Conservation (phyloP, 768 basidiomycete genomes). For the Naematelia encephala region DNA sequence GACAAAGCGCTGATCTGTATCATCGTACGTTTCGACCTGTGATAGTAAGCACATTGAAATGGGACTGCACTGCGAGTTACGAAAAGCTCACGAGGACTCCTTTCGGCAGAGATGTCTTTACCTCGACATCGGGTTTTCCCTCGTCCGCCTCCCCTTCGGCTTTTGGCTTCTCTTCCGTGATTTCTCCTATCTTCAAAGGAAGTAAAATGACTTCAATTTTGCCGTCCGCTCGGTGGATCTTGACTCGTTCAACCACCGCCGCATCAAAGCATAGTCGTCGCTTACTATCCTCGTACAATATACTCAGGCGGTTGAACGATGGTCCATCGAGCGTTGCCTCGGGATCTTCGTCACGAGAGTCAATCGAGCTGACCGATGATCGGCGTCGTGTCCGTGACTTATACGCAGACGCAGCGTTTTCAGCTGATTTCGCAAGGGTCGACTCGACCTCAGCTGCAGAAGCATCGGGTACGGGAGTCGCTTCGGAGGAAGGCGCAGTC, state of each 20-base stretch:
- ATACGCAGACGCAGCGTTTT: slow-evolving; percentile 10
- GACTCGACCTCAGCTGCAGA: slow-evolving; percentile 8
- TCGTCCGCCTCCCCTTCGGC: slow-evolving; percentile 11
- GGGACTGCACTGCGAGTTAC: no score
- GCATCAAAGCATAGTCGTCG: slow-evolving; percentile 85
- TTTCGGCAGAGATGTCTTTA: slow-evolving; percentile 21
- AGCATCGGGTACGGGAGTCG: not conserved
- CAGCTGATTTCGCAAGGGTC: slow-evolving; percentile 11
- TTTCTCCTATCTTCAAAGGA: slow-evolving; percentile 3
- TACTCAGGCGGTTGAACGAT: slow-evolving; percentile 63
- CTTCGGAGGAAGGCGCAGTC: slow-evolving; percentile 2
- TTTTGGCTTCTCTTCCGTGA: slow-evolving; percentile 9
- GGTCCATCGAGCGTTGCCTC: slow-evolving; percentile 17
- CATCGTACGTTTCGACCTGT: slow-evolving; percentile 49
- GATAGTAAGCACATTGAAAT: slow-evolving; percentile 7
- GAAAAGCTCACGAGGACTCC: slow-evolving; percentile 48
- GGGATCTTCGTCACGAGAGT: slow-evolving; percentile 9
- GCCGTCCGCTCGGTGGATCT: slow-evolving; percentile 75
- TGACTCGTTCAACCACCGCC: slow-evolving; percentile 74
- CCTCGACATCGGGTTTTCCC: slow-evolving; percentile 10
- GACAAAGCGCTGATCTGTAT: slow-evolving; percentile 45
- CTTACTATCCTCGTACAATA: slow-evolving; percentile 87
- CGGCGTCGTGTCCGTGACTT: slow-evolving; percentile 16
- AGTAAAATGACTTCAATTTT: slow-evolving; percentile 76
- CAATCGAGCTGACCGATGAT: slow-evolving; percentile 13